Evolutionary conservation across 2,329 filamentous ascomycete genomes (phyloP).

Genomic region (Aspergillus oerlinghausenensis): DNA sequence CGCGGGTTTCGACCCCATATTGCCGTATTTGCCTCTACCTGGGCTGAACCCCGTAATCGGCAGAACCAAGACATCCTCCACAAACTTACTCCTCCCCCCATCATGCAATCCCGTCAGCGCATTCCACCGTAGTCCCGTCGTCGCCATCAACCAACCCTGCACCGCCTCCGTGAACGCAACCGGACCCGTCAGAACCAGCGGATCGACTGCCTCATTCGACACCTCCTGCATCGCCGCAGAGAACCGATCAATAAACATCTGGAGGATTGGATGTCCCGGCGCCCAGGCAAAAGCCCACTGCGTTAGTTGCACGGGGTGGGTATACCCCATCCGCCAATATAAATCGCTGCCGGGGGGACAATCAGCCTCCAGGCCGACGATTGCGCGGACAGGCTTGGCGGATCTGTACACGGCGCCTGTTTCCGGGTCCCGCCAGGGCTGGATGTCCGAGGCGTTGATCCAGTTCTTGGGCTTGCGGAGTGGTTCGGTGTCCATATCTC

Average conservation of each 20-base stretch:
- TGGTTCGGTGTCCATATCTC: conserved; percentile 30
- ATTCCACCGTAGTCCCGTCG: conserved; percentile 26
- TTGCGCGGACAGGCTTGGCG: conserved; percentile 16
- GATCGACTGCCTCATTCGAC: conserved; percentile 17
- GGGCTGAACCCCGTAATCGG: conserved; percentile 32
- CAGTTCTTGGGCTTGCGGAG: conserved; percentile 23
- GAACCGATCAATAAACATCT: conserved; percentile 23
- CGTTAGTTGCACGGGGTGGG: conserved; percentile 28
- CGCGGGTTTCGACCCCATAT: conserved; percentile 30
- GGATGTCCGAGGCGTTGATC: conserved; percentile 22
- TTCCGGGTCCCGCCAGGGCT: conserved; percentile 23
- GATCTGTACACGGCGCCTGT: conserved; percentile 18
- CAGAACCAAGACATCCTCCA: conserved; percentile 29
- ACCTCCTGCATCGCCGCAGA: conserved; percentile 8
- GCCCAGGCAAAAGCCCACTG: conserved; percentile 29
- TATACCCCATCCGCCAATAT: conserved; percentile 34
- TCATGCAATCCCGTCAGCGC: conserved; percentile 26
- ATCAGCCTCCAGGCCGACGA: conserved; percentile 32
- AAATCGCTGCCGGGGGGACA: conserved; percentile 19
- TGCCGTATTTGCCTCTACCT: conserved; percentile 24
- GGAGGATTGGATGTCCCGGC: conserved; percentile 24
- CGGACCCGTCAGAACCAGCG: conserved; percentile 27
- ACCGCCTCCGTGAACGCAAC: conserved; percentile 26
- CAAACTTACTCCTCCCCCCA: conserved; percentile 24
- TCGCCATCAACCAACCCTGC: conserved; percentile 19